phyloP scores from a whole-genome alignment of 2,329 filamentous ascomycete genomes.

The Mycosphaerella sp. region DNA sequence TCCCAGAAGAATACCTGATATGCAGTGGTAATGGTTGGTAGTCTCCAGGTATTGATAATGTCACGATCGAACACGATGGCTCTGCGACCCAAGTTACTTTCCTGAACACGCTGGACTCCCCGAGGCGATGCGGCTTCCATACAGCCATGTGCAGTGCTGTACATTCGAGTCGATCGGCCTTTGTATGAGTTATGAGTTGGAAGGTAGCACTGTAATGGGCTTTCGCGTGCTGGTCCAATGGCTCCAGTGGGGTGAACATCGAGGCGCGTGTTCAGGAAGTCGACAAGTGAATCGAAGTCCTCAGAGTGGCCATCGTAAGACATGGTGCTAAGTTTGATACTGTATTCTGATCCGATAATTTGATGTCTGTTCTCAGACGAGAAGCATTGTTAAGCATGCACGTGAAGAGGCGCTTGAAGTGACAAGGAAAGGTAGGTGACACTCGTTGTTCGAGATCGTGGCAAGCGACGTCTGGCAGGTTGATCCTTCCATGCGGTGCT shows the following conservation, averaged over 20 bases:
- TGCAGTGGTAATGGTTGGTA: slow-evolving; percentile 17
- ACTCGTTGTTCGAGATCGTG: no score
- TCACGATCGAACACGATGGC: slow-evolving; percentile 26
- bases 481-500: no score
- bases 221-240: slow-evolving; percentile 13
- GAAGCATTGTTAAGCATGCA: no score
- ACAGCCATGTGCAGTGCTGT: background rate
- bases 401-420: no score
- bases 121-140: background rate
- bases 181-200: slow-evolving; percentile 19
- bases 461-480: no score
- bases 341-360: background rate
- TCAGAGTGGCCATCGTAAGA: background rate
- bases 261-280: slow-evolving; percentile 1
- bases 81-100: background rate
- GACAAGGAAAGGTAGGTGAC: no score
- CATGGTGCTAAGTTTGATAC: background rate
- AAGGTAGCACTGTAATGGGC: slow-evolving; percentile 21
- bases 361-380: no score
- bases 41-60: slow-evolving; percentile 24
- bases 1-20: slow-evolving; percentile 29
- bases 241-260: slow-evolving; percentile 13
- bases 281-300: background rate
- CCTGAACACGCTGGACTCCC: background rate
- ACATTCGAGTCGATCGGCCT: background rate